These are phyloP conservation scores for Mediolabrus comicus DNA, from an alignment of 108 stramenopile genomes.

Conservation along the genomic window DNA sequence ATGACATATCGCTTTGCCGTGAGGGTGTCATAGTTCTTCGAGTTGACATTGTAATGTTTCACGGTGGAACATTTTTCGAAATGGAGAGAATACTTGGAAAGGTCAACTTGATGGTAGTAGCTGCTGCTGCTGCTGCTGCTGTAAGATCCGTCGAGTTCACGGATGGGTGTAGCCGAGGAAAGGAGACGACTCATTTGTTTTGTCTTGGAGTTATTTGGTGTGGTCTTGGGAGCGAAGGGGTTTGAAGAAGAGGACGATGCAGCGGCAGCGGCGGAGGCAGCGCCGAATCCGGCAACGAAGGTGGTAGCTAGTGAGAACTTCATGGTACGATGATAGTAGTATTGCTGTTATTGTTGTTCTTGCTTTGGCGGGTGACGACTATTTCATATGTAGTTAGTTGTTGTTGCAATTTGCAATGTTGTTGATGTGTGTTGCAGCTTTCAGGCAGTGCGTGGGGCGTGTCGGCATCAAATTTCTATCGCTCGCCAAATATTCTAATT, in stretches of 20 bases:
- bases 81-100: conserved; percentile 72
- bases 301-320: not conserved
- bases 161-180: conserved; percentile 32
- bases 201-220: conserved; percentile 43
- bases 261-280: not conserved
- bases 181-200: conserved; percentile 54
- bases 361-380: too few relatives aligned
- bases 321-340: too few relatives aligned
- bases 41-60: conserved; percentile 63
- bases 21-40: conserved; percentile 60
- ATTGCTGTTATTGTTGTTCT: too few relatives aligned
- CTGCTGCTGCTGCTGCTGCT: conserved; percentile 46
- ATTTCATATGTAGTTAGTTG: too few relatives aligned
- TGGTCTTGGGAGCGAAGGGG: conserved; percentile 55
- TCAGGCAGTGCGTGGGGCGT: not conserved
- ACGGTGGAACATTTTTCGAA: conserved; percentile 82
- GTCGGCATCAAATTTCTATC: not conserved
- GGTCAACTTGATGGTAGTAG: conserved; percentile 55
- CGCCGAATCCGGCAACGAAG: not conserved
- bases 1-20: conserved; percentile 75
- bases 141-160: conserved; percentile 6
- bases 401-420: not conserved
- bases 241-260: conserved; percentile 42
- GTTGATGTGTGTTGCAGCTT: not conserved
- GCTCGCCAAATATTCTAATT: too few relatives aligned